Percentiles rank a stretch among this genome's conserved stretches.
phyloP scores from a whole-genome alignment of 2,329 filamentous ascomycete species.

The Aspergillus viridinutans region DNA sequence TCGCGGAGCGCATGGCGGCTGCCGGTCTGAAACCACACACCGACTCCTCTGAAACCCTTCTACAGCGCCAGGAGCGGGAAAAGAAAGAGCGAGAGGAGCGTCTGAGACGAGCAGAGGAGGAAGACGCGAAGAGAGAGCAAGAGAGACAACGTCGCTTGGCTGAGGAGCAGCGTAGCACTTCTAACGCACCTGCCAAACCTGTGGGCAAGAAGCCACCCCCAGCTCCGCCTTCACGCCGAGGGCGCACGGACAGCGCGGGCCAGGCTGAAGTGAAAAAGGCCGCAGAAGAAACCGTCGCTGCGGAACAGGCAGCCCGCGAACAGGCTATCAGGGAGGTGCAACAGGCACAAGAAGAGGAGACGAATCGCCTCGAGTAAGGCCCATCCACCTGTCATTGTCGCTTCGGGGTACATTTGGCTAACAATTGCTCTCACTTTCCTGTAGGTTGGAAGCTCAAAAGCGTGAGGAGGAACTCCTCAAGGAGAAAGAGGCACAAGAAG shows the following conservation, averaged over 20 bases:
- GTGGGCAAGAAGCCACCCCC: slow-evolving; percentile 69
- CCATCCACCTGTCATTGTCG: slow-evolving; percentile 37
- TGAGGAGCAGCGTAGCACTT: slow-evolving; percentile 60
- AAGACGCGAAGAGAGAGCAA: slow-evolving; percentile 81
- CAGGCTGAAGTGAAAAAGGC: slow-evolving; percentile 55
- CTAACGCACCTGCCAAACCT: slow-evolving; percentile 55
- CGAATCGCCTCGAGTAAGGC: slow-evolving; percentile 71
- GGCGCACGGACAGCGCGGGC: slow-evolving; percentile 51
- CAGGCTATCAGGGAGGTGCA: slow-evolving; percentile 61
- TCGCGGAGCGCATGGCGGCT: slow-evolving; percentile 92
- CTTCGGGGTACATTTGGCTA: neutral
- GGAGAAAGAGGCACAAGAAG: slow-evolving; percentile 75
- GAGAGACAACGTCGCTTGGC: slow-evolving; percentile 80
- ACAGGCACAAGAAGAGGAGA: slow-evolving; percentile 69
- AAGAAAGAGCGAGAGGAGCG: slow-evolving; percentile 82
- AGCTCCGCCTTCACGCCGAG: slow-evolving; percentile 67
- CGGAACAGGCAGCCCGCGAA: slow-evolving; percentile 56
- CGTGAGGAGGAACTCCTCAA: slow-evolving; percentile 77
- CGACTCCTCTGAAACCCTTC: slow-evolving; percentile 73
- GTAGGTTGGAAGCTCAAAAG: slow-evolving; percentile 66
- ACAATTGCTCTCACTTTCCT: slow-evolving; percentile 9
- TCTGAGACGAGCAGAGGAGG: slow-evolving; percentile 83
- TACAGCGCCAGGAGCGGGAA: slow-evolving; percentile 85
- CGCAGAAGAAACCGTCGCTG: slow-evolving; percentile 59
- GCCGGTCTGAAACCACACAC: slow-evolving; percentile 81